Base-by-base conservation (phyloP, 805 yeast species). In the Candida ponderosae region DNA sequence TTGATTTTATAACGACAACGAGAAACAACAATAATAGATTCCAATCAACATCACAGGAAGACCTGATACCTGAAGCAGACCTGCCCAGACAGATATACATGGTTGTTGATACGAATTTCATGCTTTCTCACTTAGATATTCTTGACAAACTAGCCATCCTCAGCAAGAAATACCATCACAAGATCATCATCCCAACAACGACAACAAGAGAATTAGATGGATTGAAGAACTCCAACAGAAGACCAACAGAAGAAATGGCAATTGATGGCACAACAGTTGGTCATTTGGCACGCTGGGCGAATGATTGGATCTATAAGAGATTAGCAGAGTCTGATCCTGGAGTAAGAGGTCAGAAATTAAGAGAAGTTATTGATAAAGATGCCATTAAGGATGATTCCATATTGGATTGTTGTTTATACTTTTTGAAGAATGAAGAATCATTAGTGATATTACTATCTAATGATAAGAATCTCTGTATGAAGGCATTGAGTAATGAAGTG, bases 151-250 rank as follows among this genome's bases (percentile, higher is more conserved):
- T 89, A 19, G 55, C 68, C 4, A 48, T 48, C 2, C 38, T 72
- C 7, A 69, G 69, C 4, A 35, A 44, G 0, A 41, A 56, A 11
- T 79, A 65, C 48, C 63, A 68, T 15, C 72, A 76, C 35, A 48
- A 56, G 20, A 62, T 89, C 2, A 63, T 89, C 0, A 64, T 89
- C 4, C 97, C 97, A 0, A 61, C 61, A 5, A 73, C 79, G 1
- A 93, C 81, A 3, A 63, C 85, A 13, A 66, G 63, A 30, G 97
- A 89, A 53, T 65, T 89, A n/a, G 97, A 89, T 58, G 89, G 89
- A 0, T 62, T 89, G 44, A 89, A 89, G 51, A 62, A 54, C 3
- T 65, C 77, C 39, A 49, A 42, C 19, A 47, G 26, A 43, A 40
- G n/a, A 18, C 32, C 48, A 6, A 38, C 23, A 9, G 39, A 33